These are phyloP conservation scores for Schwanniomyces polymorphus DNA, from an alignment of 805 yeast genomes.

Conservation along the genomic window DNA sequence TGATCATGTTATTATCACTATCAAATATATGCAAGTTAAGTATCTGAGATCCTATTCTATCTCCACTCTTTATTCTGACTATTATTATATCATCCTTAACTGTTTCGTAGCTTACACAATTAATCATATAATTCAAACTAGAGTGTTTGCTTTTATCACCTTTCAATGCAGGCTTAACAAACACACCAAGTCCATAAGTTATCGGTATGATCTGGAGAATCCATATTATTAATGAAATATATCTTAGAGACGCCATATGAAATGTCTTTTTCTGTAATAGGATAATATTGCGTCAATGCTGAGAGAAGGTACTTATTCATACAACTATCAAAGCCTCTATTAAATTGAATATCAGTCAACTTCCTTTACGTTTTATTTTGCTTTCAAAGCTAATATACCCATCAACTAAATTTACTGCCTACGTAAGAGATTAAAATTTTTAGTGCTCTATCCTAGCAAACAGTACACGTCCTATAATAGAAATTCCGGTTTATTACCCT, in stretches of 20 bases:
- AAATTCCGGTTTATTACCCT: neutral
- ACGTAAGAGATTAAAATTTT: neutral
- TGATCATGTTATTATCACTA: slow-evolving; percentile 32
- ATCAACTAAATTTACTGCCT: neutral
- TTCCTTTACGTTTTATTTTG: neutral
- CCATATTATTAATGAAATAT: neutral
- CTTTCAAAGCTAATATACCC: neutral
- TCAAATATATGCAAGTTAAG: slow-evolving; percentile 39
- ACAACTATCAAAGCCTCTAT: neutral
- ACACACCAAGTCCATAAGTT: slow-evolving; percentile 30
- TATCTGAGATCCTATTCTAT: slow-evolving; percentile 28
- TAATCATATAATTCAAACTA: slow-evolving; percentile 25
- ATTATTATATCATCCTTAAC: slow-evolving; percentile 37
- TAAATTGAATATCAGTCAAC: neutral
- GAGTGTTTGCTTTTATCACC: slow-evolving; percentile 31
- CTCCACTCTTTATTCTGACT: slow-evolving; percentile 31
- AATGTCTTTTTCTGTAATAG: neutral
- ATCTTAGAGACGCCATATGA: neutral
- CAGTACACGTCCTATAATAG: neutral
- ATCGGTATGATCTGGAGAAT: neutral
- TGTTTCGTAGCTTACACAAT: slow-evolving; percentile 38
- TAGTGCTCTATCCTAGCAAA: neutral
- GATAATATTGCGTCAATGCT: neutral
- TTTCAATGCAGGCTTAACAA: slow-evolving; percentile 30
- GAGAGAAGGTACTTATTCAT: neutral